These are phyloP conservation scores for Cutaneotrichosporon sp. DNA, from an alignment of 1,284 basidiomycete species.

Conservation along the genomic window DNA sequence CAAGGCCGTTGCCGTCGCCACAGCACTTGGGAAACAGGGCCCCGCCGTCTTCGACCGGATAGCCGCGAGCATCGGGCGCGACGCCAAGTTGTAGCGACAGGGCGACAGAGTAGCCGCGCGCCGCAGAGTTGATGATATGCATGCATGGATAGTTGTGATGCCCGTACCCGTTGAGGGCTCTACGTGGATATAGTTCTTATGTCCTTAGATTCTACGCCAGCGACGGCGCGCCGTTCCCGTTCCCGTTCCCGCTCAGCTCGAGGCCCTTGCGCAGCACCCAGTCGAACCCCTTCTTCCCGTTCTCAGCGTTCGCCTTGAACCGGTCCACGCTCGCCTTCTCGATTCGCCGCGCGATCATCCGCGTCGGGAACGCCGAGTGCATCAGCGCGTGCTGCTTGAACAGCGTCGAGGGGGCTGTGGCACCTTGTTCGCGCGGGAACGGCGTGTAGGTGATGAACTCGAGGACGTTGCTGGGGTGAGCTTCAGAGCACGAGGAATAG, in stretches of 20 bases:
- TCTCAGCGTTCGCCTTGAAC: slow-evolving; percentile 82
- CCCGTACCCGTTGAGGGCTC: neutral
- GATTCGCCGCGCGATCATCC: slow-evolving; percentile 72
- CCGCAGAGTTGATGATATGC: neutral
- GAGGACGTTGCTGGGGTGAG: slow-evolving; percentile 55
- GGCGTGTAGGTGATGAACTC: slow-evolving; percentile 87
- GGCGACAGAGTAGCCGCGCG: too few relatives aligned
- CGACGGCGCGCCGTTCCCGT: neutral
- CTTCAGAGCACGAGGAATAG: neutral
- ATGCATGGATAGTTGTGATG: neutral
- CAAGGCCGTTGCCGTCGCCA: slow-evolving; percentile 17
- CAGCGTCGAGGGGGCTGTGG: slow-evolving; percentile 28
- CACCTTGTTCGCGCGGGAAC: slow-evolving; percentile 32
- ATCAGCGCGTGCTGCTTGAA: slow-evolving; percentile 47
- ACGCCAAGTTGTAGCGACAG: slow-evolving; percentile 9
- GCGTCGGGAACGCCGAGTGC: slow-evolving; percentile 67
- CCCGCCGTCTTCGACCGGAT: slow-evolving; percentile 14
- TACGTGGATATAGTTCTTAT: neutral
- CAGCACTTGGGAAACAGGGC: slow-evolving; percentile 17
- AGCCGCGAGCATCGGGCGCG: neutral
- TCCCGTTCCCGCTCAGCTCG: neutral
- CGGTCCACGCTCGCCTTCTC: slow-evolving; percentile 80
- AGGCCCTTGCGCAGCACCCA: slow-evolving; percentile 62
- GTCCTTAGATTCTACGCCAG: neutral
- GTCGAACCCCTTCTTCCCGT: slow-evolving; percentile 82